A percentile compares a stretch with the other conserved stretches of the same genome.
Evolutionary conservation across 129 eudicot species (phyloP).

Genomic region (Tagetes erecta): DNA sequence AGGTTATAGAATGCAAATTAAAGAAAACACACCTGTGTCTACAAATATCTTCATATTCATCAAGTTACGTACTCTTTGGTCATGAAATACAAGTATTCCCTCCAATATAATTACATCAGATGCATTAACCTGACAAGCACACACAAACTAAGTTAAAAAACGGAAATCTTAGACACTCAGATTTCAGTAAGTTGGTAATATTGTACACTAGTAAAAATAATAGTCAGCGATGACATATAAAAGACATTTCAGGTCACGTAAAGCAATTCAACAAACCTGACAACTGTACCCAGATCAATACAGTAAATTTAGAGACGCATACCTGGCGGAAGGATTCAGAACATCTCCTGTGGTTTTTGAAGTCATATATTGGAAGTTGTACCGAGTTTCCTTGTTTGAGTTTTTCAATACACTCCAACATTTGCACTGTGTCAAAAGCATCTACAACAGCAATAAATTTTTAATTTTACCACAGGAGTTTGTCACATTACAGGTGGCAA

Average conservation of each 20-base stretch:
- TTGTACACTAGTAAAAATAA: slow-evolving; percentile 7
- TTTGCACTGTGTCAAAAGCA: slow-evolving; percentile 98
- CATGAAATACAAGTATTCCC: slow-evolving; percentile 97
- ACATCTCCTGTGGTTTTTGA: slow-evolving; percentile 81
- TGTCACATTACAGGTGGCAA: slow-evolving; percentile 15
- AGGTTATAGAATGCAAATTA: slow-evolving; percentile 5
- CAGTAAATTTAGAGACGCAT: slow-evolving; percentile 6
- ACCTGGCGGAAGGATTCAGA: slow-evolving; percentile 94
- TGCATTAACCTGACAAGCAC: slow-evolving; percentile 73
- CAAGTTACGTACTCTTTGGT: slow-evolving; percentile 84
- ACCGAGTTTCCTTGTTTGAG: slow-evolving; percentile 76
- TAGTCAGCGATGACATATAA: not conserved
- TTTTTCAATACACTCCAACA: slow-evolving; percentile 75
- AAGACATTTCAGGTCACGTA: not conserved
- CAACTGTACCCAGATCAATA: slow-evolving; percentile 1
- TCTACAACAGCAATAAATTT: slow-evolving; percentile 46
- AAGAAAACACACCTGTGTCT: slow-evolving; percentile 67
- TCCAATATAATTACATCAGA: slow-evolving; percentile 97
- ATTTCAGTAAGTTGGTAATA: not conserved
- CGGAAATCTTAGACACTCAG: not conserved
- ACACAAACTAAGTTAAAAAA: slow-evolving; percentile 9
- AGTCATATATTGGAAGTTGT: slow-evolving; percentile 92
- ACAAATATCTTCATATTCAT: slow-evolving; percentile 99
- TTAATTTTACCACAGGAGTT: not conserved
- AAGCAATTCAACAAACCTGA: slow-evolving; percentile 7